Evolutionary conservation across 2,329 filamentous ascomycete genomes (phyloP).

Genomic region (Pseudogymnoascus sp.): DNA sequence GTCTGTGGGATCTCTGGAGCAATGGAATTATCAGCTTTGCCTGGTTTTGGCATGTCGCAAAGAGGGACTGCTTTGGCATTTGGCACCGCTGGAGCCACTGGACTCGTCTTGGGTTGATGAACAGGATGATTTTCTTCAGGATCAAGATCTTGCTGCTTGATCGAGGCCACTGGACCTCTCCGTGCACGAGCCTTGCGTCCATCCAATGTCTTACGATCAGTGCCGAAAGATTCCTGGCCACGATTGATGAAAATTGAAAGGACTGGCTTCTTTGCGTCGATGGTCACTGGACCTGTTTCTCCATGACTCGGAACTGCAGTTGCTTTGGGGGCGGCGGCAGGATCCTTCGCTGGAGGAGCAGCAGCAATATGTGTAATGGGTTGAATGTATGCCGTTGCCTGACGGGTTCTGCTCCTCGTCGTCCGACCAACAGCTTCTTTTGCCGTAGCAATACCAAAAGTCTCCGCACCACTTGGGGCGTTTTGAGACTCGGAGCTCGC

Average conservation of each 20-base stretch:
- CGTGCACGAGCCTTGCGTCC: neutral
- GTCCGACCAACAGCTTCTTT: neutral
- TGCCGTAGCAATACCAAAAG: neutral
- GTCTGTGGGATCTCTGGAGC: conserved; percentile 1
- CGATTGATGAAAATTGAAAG: neutral
- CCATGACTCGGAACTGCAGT: neutral
- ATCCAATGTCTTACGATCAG: too few species aligned
- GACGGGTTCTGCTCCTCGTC: neutral
- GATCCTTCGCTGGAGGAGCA: neutral
- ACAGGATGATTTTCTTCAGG: neutral
- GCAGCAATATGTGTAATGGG: neutral
- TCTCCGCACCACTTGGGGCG: conserved; percentile 6
- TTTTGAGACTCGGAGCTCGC: neutral
- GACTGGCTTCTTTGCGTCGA: neutral
- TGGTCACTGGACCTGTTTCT: neutral
- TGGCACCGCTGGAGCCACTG: neutral
- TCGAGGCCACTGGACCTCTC: neutral
- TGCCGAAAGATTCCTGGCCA: neutral
- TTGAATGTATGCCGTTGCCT: neutral
- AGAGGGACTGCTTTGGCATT: neutral
- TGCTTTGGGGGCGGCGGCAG: neutral
- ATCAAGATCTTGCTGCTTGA: neutral
- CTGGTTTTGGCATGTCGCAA: neutral
- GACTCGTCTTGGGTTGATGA: neutral
- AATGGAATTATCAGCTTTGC: conserved; percentile 4